These are phyloP conservation scores for Plasmopara halstedii DNA, from an alignment of 352 stramenopile species.

Conservation along the genomic window DNA sequence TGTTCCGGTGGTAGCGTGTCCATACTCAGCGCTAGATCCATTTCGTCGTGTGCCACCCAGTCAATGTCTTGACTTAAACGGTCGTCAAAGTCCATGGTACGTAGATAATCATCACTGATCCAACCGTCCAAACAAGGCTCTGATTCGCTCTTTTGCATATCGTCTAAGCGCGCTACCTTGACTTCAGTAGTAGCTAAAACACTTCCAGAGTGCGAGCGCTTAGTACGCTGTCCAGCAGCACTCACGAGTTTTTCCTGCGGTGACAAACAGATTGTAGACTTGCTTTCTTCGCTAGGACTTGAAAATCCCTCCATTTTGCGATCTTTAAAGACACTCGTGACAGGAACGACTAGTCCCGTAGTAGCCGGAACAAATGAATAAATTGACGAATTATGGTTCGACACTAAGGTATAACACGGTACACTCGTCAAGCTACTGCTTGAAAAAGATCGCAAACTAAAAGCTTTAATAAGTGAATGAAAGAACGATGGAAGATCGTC, in stretches of 20 bases:
- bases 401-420: conserved; percentile 14
- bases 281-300: conserved; percentile 35
- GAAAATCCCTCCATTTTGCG: conserved; percentile 20
- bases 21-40: conserved; percentile 51
- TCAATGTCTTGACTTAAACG: conserved; percentile 76
- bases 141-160: conserved; percentile 26
- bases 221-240: conserved; percentile 28
- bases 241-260: conserved; percentile 60
- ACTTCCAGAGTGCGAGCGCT: conserved; percentile 23
- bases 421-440: conserved; percentile 3
- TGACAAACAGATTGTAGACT: conserved; percentile 54
- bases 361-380: not conserved
- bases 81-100: conserved; percentile 66
- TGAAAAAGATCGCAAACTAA: conserved; percentile 6
- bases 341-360: conserved; percentile 9
- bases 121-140: conserved; percentile 49
- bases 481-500: conserved; percentile 13
- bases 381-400: conserved; percentile 10
- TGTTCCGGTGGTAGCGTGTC: conserved; percentile 34
- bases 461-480: too few relatives aligned
- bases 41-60: conserved; percentile 66
- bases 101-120: conserved; percentile 77
- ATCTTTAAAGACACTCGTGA: conserved; percentile 11
- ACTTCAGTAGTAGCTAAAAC: conserved; percentile 10
- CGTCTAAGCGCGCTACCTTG: conserved; percentile 29